Conservation (phyloP, 148 eudicot species). For the Chenopodium formosanum region DNA sequence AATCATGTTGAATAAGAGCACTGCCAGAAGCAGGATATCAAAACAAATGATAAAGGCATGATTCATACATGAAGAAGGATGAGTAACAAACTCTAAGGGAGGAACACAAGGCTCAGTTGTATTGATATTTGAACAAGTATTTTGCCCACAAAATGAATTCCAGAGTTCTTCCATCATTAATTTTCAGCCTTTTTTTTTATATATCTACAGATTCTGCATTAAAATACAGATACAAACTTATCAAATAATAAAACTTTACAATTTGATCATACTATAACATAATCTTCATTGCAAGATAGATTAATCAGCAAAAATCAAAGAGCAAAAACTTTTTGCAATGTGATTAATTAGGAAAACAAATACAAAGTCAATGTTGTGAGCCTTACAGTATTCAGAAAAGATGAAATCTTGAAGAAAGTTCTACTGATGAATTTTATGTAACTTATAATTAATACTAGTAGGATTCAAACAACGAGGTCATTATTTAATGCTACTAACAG, state of each 20-base stretch:
- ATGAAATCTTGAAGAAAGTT: neutral
- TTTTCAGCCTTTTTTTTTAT: neutral
- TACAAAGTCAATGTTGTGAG: neutral
- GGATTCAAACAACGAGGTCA: neutral
- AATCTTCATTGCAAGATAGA: too few species aligned
- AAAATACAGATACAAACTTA: slow-evolving; percentile 4
- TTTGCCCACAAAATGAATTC: slow-evolving; percentile 32
- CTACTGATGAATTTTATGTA: too few species aligned
- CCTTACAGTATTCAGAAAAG: neutral
- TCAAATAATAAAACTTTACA: neutral
- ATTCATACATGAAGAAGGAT: slow-evolving; percentile 80
- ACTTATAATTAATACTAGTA: neutral
- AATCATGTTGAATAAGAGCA: slow-evolving; percentile 44
- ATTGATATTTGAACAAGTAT: slow-evolving; percentile 28
- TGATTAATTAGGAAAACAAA: neutral
- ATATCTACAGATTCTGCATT: slow-evolving; percentile 16
- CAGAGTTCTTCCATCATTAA: slow-evolving; percentile 34
- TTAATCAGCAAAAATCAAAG: neutral
- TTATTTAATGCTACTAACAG: too few species aligned
- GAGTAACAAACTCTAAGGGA: slow-evolving; percentile 35
- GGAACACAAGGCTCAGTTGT: slow-evolving; percentile 33
- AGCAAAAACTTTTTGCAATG: neutral
- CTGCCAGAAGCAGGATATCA: slow-evolving; percentile 51
- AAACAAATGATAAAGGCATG: slow-evolving; percentile 54
- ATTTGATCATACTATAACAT: neutral